Evolutionary conservation across 495 filamentous ascomycete genomes (phyloP).

Genomic region (Collariella sp.): DNA sequence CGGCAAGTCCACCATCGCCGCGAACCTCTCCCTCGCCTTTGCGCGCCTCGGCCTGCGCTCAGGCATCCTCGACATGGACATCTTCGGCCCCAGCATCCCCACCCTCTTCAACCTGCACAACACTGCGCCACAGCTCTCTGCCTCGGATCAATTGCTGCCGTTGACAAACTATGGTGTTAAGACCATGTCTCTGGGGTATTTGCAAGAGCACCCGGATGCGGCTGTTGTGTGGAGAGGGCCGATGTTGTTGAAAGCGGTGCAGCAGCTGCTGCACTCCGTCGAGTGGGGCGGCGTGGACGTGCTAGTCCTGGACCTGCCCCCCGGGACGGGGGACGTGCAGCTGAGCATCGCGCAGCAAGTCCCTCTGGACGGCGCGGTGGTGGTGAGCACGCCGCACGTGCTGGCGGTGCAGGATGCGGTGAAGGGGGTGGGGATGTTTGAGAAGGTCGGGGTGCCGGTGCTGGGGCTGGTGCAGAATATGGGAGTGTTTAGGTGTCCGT

Average conservation of each 20-base stretch:
- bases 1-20: conserved; percentile 89
- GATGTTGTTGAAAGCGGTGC: conserved; percentile 96
- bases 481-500: conserved; percentile 75
- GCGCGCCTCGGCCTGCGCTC: conserved; percentile 68
- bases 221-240: conserved; percentile 94
- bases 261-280: conserved; percentile 89
- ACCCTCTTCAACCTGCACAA: conserved; percentile 70
- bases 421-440: conserved; percentile 86
- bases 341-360: conserved; percentile 90
- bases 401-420: conserved; percentile 82
- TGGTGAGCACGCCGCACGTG: conserved; percentile 90
- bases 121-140: conserved; percentile 55
- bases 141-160: conserved; percentile 71
- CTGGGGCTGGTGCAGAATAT: conserved; percentile 97
- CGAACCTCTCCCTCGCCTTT: conserved; percentile 81
- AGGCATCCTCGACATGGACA: conserved; percentile 89
- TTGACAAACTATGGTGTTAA: conserved; percentile 93
- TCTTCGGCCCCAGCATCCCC: conserved; percentile 93
- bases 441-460: conserved; percentile 63
- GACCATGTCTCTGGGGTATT: conserved; percentile 97
- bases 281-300: conserved; percentile 75
- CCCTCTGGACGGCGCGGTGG: conserved; percentile 68
- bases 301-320: conserved; percentile 83
- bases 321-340: conserved; percentile 91
- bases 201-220: conserved; percentile 58